Percentiles rank a stretch among this genome's conserved stretches.
These are phyloP conservation scores for Grifola frondosa DNA, from an alignment of 1,284 basidiomycete genomes.

Conservation along the genomic window DNA sequence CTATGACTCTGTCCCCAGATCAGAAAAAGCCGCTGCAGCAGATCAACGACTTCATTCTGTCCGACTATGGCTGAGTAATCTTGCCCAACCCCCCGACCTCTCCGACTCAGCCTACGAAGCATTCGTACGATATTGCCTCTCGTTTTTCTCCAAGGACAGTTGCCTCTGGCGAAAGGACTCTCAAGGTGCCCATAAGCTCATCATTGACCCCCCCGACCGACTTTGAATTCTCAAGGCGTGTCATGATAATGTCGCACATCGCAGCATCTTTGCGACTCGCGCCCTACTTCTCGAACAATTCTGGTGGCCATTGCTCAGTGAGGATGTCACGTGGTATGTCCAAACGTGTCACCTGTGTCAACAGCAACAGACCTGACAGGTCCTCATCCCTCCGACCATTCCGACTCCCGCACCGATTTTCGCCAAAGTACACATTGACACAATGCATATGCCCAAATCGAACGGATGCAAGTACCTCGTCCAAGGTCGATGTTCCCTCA, in stretches of 20 bases:
- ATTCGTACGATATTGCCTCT: background rate
- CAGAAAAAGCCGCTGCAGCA: background rate
- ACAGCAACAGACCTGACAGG: conserved; percentile 22
- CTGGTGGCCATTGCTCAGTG: conserved; percentile 29
- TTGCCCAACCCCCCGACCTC: conserved; percentile 11
- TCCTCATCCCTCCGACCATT: conserved; percentile 33
- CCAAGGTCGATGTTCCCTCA: conserved; percentile 24
- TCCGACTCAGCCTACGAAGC: background rate
- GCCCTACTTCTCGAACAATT: conserved; percentile 18
- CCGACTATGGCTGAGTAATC: conserved; percentile 17
- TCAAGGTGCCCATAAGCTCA: conserved; percentile 7
- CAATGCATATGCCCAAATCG: conserved; percentile 26
- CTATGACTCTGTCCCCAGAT: background rate
- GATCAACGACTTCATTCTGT: conserved; percentile 9
- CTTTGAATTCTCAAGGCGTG: conserved; percentile 8
- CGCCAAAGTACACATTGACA: conserved; percentile 35
- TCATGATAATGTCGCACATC: conserved; percentile 29
- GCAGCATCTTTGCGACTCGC: conserved; percentile 17
- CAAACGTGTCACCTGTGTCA: conserved; percentile 40
- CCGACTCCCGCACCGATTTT: conserved; percentile 31
- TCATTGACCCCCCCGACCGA: conserved; percentile 8
- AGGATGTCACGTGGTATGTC: conserved; percentile 34
- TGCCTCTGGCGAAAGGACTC: conserved; percentile 15
- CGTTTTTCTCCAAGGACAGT: conserved; percentile 10
- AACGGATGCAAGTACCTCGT: conserved; percentile 25